A percentile compares a stretch with the other conserved stretches of the same genome.
These are phyloP conservation scores for Fusarium beomiforme DNA, from an alignment of 2,329 filamentous ascomycete species.

Conservation along the genomic window DNA sequence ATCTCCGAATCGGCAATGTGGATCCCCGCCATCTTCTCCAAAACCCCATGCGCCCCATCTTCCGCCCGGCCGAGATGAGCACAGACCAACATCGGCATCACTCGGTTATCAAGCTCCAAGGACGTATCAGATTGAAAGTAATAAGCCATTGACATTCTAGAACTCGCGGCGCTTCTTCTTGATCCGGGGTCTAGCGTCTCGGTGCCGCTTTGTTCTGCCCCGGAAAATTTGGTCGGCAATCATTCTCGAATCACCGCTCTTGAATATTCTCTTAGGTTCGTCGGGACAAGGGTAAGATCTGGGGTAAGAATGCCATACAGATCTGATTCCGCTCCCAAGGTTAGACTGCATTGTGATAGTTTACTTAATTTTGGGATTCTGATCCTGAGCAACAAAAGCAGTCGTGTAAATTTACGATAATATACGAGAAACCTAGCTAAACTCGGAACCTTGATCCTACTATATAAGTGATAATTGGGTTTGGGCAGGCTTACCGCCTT, in stretches of 20 bases:
- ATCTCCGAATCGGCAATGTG: constrained; percentile 1
- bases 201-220: constrained; percentile 18
- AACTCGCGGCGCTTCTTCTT: constrained; percentile 1
- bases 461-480: too few species aligned
- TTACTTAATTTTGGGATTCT: too few species aligned
- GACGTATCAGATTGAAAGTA: not conserved
- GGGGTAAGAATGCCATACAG: constrained; percentile 1
- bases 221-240: constrained; percentile 36
- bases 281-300: constrained; percentile 9
- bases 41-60: not conserved
- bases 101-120: constrained; percentile 35
- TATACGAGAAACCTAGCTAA: too few species aligned
- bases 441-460: too few species aligned
- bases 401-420: too few species aligned
- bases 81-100: constrained; percentile 44
- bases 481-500: too few species aligned
- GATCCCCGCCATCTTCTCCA: not conserved
- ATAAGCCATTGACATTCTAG: constrained; percentile 1
- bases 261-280: not conserved
- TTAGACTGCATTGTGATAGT: too few species aligned
- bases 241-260: constrained; percentile 28
- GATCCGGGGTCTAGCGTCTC: constrained; percentile 11
- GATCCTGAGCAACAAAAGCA: too few species aligned
- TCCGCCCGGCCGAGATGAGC: constrained; percentile 36
- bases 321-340: too few species aligned